A percentile compares a stretch with the other conserved stretches of the same genome.
Conservation (phyloP, 2,329 filamentous ascomycete species). For the Aureobasidium sp. region DNA sequence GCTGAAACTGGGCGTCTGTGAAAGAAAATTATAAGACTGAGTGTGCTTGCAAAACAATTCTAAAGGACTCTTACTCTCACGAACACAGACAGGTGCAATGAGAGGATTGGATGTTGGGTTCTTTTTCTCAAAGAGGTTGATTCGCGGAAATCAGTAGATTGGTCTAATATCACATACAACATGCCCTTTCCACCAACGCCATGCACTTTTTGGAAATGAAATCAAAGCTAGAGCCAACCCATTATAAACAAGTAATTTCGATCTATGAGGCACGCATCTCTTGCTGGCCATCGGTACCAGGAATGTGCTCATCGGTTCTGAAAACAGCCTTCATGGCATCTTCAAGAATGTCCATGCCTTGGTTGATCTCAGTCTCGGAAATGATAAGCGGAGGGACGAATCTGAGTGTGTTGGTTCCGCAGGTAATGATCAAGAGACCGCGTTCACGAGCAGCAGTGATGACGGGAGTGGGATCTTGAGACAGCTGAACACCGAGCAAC, state of each 20-base stretch:
- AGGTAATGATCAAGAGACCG: constrained; percentile 83
- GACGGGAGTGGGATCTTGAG: constrained; percentile 61
- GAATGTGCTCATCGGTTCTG: constrained; percentile 27
- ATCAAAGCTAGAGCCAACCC: neutral
- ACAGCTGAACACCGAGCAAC: constrained; percentile 79
- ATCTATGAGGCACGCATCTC: constrained; percentile 28
- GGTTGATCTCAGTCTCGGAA: constrained; percentile 67
- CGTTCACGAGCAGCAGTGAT: constrained; percentile 83
- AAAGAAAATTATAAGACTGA: too few species aligned
- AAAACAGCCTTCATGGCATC: constrained; percentile 53
- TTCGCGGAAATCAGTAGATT: neutral
- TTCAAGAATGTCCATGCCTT: constrained; percentile 67
- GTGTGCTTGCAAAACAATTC: too few species aligned
- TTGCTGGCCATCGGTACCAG: constrained; percentile 35
- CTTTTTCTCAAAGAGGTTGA: neutral
- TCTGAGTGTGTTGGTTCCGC: constrained; percentile 81
- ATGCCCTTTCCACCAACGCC: neutral
- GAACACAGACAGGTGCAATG: too few species aligned
- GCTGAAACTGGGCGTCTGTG: too few species aligned
- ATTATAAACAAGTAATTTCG: neutral
- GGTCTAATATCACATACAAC: neutral
- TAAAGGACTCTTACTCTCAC: too few species aligned
- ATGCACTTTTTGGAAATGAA: neutral
- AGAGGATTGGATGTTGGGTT: too few species aligned
- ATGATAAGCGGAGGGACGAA: constrained; percentile 86